Evolutionary conservation across 148 eudicot species (phyloP).

Genomic region (Persicaria maculosa): DNA sequence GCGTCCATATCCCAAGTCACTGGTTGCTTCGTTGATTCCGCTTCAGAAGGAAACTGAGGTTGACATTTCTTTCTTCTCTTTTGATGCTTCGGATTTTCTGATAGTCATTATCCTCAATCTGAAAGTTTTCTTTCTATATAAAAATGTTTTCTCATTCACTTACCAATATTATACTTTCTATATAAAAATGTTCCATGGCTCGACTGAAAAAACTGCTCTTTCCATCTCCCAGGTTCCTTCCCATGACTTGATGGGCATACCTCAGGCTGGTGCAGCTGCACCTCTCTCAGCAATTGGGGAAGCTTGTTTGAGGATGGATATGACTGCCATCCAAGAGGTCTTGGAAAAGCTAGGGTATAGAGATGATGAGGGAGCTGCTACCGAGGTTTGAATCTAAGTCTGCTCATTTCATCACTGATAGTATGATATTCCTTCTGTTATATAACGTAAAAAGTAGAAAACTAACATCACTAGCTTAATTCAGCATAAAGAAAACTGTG

Average conservation of each 20-base stretch:
- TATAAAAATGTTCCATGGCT: background rate
- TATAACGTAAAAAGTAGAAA: background rate
- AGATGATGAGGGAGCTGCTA: constrained; percentile 95
- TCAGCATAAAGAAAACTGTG: background rate
- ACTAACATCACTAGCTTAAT: background rate
- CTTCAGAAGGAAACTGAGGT: constrained; percentile 94
- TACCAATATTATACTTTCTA: background rate
- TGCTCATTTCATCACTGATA: constrained; percentile 1
- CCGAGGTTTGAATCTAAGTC: constrained; percentile 60
- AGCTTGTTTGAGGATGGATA: constrained; percentile 80
- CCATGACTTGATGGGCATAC: constrained; percentile 73
- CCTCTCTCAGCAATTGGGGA: constrained; percentile 79
- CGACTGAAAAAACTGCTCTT: constrained; percentile 4
- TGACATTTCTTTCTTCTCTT: constrained; percentile 13
- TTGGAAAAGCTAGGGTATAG: constrained; percentile 72
- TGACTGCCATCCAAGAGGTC: constrained; percentile 87
- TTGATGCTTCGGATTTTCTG: background rate
- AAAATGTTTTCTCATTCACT: background rate
- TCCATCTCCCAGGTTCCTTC: constrained; percentile 61
- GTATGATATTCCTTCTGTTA: background rate
- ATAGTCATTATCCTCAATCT: background rate
- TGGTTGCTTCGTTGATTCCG: constrained; percentile 78
- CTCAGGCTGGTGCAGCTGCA: constrained; percentile 48
- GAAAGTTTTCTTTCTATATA: background rate
- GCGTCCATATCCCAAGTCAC: constrained; percentile 79